Percentiles rank a stretch among this genome's conserved stretches.
Evolutionary conservation across 805 yeast species (phyloP).

Genomic region (Yarrowia osloensis): DNA sequence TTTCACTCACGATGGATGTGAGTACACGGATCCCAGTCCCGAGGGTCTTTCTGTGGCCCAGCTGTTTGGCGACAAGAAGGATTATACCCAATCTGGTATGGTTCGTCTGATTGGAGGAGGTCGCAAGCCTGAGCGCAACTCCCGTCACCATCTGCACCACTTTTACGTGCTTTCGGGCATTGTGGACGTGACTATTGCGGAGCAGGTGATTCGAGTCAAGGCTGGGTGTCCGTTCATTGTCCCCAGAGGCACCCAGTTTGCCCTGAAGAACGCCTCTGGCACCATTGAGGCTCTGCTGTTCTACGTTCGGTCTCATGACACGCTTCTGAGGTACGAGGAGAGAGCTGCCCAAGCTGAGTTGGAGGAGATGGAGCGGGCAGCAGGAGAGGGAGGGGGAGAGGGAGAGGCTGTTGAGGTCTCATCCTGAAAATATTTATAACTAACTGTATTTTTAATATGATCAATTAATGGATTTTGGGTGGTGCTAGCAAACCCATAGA

Average conservation of each 20-base stretch:
- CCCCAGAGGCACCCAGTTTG: slow-evolving; percentile 75
- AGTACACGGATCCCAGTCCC: slow-evolving; percentile 5
- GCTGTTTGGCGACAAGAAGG: slow-evolving; percentile 24
- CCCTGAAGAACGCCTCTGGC: slow-evolving; percentile 60
- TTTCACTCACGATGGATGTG: not conserved
- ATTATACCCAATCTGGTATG: slow-evolving; percentile 16
- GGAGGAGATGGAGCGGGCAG: not conserved
- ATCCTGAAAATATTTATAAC: slow-evolving; percentile 5
- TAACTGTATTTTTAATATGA: slow-evolving; percentile 19
- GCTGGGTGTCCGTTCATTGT: slow-evolving; percentile 79
- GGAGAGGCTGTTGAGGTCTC: no score
- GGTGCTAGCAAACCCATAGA: no score
- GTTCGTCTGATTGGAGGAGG: slow-evolving; percentile 45
- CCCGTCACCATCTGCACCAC: slow-evolving; percentile 68
- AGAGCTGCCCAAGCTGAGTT: not conserved
- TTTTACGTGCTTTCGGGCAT: slow-evolving; percentile 75
- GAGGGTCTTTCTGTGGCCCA: slow-evolving; percentile 26
- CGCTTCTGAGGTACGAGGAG: slow-evolving; percentile 5
- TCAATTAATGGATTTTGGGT: not conserved
- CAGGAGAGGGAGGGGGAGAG: not conserved
- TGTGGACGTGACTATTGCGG: slow-evolving; percentile 65
- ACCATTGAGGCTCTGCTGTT: slow-evolving; percentile 61
- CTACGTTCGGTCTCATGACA: slow-evolving; percentile 62
- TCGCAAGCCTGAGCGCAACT: slow-evolving; percentile 58
- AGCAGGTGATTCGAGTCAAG: slow-evolving; percentile 59